Percentiles rank a stretch among this genome's conserved stretches.
phyloP scores from a whole-genome alignment of 2,329 filamentous ascomycete species.

The Clarireedia hainanense region DNA sequence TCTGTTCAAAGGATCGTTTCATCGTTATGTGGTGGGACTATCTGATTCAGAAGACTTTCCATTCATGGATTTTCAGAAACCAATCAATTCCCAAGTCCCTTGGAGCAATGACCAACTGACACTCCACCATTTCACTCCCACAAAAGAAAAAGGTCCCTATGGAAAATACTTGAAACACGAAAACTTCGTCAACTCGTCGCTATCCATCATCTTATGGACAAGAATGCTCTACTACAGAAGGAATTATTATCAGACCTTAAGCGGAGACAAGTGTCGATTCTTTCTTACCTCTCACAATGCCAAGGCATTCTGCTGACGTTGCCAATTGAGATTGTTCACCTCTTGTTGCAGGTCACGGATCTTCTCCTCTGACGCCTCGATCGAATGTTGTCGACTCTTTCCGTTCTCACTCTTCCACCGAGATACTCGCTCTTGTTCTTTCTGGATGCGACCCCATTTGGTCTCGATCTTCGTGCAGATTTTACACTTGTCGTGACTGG shows the following conservation, averaged over 20 bases:
- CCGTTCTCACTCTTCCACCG: slow-evolving; percentile 64
- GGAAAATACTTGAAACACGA: slow-evolving; percentile 10
- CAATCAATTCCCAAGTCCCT: slow-evolving; percentile 14
- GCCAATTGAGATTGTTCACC: slow-evolving; percentile 37
- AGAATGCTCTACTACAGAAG: slow-evolving; percentile 1
- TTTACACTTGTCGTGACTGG: slow-evolving; percentile 58
- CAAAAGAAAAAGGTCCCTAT: slow-evolving; percentile 13
- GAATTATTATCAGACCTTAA: slow-evolving; percentile 2
- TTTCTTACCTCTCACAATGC: slow-evolving; percentile 6
- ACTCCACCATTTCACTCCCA: slow-evolving; percentile 3
- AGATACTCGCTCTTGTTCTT: slow-evolving; percentile 66
- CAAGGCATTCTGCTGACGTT: slow-evolving; percentile 4
- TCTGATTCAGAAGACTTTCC: slow-evolving; percentile 9
- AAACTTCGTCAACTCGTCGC: slow-evolving; percentile 2
- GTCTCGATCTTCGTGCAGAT: slow-evolving; percentile 84
- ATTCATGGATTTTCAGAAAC: slow-evolving; percentile 12
- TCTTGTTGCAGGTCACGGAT: slow-evolving; percentile 59
- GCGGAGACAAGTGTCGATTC: slow-evolving; percentile 3
- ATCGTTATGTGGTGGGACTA: slow-evolving; percentile 15
- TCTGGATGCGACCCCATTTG: slow-evolving; percentile 66
- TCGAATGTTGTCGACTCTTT: slow-evolving; percentile 52
- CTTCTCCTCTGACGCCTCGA: slow-evolving; percentile 62
- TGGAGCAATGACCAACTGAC: slow-evolving; percentile 2
- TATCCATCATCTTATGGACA: not conserved
- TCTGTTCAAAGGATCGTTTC: slow-evolving; percentile 19